These are phyloP conservation scores for Umbelopsis sp. DNA, from an alignment of 192 early-diverging fungal species.

Conservation along the genomic window DNA sequence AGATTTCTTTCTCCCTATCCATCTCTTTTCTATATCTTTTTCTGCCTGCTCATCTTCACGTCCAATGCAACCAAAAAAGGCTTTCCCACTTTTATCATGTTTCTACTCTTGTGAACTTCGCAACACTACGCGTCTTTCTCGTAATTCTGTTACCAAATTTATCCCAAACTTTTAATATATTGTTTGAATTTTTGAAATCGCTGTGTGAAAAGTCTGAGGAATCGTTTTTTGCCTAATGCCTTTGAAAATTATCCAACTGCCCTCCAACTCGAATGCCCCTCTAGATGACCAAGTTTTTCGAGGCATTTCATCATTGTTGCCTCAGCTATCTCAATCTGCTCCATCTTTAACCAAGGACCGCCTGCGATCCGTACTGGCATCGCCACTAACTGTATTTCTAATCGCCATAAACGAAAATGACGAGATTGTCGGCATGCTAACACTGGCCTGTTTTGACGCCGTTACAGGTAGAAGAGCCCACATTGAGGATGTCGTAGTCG, in stretches of 20 bases:
- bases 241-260: background rate
- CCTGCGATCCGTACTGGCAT: background rate
- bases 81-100: conserved; percentile 7
- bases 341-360: background rate
- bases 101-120: conserved; percentile 9
- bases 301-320: background rate
- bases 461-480: conserved; percentile 48
- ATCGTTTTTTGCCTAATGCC: background rate
- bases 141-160: conserved; percentile 20
- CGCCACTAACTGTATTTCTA: background rate
- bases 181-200: background rate
- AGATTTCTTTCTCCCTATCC: background rate
- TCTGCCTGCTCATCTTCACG: background rate
- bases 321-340: conserved; percentile 10
- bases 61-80: conserved; percentile 14
- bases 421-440: conserved; percentile 40
- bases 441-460: conserved; percentile 33
- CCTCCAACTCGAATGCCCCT: background rate
- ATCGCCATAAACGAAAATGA: background rate
- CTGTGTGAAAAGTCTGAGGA: background rate
- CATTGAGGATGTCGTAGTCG: conserved; percentile 53
- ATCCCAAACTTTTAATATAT: conserved; percentile 14
- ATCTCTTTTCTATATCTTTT: background rate
- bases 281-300: background rate
- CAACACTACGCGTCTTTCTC: conserved; percentile 1